Evolutionary conservation across 176 grass and related monocot genomes (phyloP), one percentile per base, ranked within the genome.

Genomic region (Tillandsia fasciculata): DNA sequence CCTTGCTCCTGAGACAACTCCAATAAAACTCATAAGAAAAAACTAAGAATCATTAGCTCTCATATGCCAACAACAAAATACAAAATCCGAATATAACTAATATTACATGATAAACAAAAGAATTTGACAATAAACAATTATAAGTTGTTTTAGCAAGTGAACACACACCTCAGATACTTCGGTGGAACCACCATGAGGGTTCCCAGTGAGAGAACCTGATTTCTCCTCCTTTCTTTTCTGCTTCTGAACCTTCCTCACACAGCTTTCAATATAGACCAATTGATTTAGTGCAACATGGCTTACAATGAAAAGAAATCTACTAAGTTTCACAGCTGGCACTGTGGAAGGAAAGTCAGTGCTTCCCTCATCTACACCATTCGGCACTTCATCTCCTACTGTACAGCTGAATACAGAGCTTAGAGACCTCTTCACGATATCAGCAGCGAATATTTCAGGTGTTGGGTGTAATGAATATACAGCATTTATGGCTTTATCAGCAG

Each of bases 231-330:
- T 92, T 26, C 74, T 59, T 73, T 84, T 97, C 65, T 97, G 93
- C 81, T 87, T 97, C 29, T 83, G 81, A 77, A 97, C 83, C 74
- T 90, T 97, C 50, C 80, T 84, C 24, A 97, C 79, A 1, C 86
- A 97, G 76, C 53, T 82, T 72, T 97, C 93, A 10, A 92, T 89
- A 71, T 97, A 92, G 66, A 90, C 89, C 86, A 97, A 76, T 75
- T 97, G 93, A 87, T 90, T 90, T 50, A 92, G 74, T 70, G 89
- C 89, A 70, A 90, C 76, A 75, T 97, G 93, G 66, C 89, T 97
- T 67, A 83, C 50, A 68, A 92, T 63, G 69, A 97, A 97, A 72
- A 97, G 68, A 85, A 92, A 97, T 78, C 93, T 87, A 59, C 86
- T 82, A n/a, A 97, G 74, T 48, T 97, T 90, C 18, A 77, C 80